A percentile compares a stretch with the other conserved stretches of the same genome.
Evolutionary conservation across 1,139 yeast species (phyloP).

Genomic region (Barnettozyma hawaiiensis): DNA sequence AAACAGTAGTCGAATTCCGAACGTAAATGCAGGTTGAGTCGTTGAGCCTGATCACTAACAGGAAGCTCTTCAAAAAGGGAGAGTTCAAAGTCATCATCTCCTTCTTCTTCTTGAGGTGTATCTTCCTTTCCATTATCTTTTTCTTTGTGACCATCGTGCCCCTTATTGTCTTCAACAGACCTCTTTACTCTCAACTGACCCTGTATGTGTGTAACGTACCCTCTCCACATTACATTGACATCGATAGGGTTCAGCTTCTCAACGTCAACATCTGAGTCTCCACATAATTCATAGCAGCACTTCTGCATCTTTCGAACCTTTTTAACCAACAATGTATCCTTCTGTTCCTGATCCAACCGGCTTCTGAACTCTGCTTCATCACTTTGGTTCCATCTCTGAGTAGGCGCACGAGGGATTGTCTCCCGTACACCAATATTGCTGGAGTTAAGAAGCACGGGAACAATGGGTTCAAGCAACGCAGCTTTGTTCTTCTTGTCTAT

Average conservation of each 20-base stretch:
- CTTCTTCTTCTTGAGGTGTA: constrained; percentile 13
- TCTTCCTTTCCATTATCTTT: constrained; percentile 1
- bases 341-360: constrained; percentile 21
- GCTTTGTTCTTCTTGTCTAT: constrained; percentile 15
- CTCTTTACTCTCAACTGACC: constrained; percentile 9
- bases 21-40: constrained; percentile 34
- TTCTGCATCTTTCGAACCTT: constrained; percentile 27
- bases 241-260: constrained; percentile 27
- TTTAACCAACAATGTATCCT: constrained; percentile 10
- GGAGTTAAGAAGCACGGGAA: constrained; percentile 25
- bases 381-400: constrained; percentile 6
- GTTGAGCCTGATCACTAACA: constrained; percentile 27
- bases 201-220: constrained; percentile 24
- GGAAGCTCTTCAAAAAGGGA: constrained; percentile 27
- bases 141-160: no score
- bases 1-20: constrained; percentile 38
- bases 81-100: constrained; percentile 30
- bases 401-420: background rate
- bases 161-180: constrained; percentile 3
- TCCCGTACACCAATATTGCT: constrained; percentile 15
- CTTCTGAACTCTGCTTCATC: constrained; percentile 23
- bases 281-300: constrained; percentile 29
- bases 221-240: constrained; percentile 33
- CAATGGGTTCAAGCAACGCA: constrained; percentile 24
- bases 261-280: constrained; percentile 21